phyloP scores from a whole-genome alignment of 2,329 filamentous ascomycete genomes.

The Fusarium decemcellulare region DNA sequence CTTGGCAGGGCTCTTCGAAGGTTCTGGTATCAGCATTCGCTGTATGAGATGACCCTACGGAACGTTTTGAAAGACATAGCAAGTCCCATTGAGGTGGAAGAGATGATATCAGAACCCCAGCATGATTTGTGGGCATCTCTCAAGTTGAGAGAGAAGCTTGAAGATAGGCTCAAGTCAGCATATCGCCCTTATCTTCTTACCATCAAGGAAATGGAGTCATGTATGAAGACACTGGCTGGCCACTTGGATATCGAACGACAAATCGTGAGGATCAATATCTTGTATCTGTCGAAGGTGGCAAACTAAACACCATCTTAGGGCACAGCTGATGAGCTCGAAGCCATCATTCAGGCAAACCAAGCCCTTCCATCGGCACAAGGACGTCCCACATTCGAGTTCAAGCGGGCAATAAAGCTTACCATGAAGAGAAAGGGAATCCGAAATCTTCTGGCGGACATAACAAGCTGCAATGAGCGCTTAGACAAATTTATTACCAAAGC shows the following conservation, averaged over 20 bases:
- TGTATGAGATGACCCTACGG: neutral
- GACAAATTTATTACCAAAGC: neutral
- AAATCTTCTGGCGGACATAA: neutral
- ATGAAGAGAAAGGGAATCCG: constrained; percentile 2
- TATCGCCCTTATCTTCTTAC: neutral
- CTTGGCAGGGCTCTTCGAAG: neutral
- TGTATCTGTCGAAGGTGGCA: neutral
- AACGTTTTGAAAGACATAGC: neutral
- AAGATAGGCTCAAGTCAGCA: neutral
- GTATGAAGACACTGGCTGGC: neutral
- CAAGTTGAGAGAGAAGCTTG: neutral
- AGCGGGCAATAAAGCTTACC: neutral
- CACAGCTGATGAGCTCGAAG: neutral
- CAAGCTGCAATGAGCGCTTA: neutral
- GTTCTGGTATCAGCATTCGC: neutral
- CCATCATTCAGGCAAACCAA: neutral
- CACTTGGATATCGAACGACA: too few relatives aligned
- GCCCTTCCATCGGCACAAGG: neutral
- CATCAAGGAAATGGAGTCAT: constrained; percentile 1
- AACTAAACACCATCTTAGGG: neutral
- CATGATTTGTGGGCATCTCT: neutral
- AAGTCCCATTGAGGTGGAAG: neutral
- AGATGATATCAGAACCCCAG: neutral
- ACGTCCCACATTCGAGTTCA: neutral
- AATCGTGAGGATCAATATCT: too few relatives aligned